These are phyloP conservation scores for Aphanomyces cochlioides DNA, from an alignment of 352 stramenopile genomes.

Conservation along the genomic window DNA sequence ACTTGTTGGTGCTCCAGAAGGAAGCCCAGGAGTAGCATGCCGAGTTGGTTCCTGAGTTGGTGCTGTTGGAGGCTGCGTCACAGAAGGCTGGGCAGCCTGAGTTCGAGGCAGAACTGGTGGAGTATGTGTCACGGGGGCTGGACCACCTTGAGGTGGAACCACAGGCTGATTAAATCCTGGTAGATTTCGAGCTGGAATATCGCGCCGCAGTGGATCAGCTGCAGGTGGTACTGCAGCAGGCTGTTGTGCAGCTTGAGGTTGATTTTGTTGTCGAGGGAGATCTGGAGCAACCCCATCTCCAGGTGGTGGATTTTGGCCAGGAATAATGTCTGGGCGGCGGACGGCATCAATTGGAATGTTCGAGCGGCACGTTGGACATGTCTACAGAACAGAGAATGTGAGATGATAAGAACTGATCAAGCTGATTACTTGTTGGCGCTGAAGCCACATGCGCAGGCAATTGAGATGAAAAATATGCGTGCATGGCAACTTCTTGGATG, in stretches of 20 bases:
- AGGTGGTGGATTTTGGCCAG: slow-evolving; percentile 22
- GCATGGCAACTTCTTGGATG: slow-evolving; percentile 95
- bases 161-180: slow-evolving; percentile 1
- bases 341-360: slow-evolving; percentile 85
- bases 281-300: neutral
- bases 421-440: slow-evolving; percentile 90
- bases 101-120: neutral
- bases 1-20: neutral
- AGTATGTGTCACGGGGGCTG: neutral
- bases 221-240: neutral
- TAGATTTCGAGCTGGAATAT: slow-evolving; percentile 3
- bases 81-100: neutral
- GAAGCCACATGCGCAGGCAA: slow-evolving; percentile 98
- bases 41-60: neutral
- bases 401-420: neutral
- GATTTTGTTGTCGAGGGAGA: neutral
- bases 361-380: slow-evolving; percentile 95
- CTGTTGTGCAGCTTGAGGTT: slow-evolving; percentile 5
- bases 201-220: neutral
- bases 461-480: slow-evolving; percentile 96
- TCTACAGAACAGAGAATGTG: slow-evolving; percentile 36
- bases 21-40: neutral
- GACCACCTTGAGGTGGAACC: neutral
- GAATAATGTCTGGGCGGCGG: slow-evolving; percentile 41
- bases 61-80: neutral